phyloP scores from a whole-genome alignment of 495 filamentous ascomycete species.

The Aspergillus sclerotiicarbonarius region DNA sequence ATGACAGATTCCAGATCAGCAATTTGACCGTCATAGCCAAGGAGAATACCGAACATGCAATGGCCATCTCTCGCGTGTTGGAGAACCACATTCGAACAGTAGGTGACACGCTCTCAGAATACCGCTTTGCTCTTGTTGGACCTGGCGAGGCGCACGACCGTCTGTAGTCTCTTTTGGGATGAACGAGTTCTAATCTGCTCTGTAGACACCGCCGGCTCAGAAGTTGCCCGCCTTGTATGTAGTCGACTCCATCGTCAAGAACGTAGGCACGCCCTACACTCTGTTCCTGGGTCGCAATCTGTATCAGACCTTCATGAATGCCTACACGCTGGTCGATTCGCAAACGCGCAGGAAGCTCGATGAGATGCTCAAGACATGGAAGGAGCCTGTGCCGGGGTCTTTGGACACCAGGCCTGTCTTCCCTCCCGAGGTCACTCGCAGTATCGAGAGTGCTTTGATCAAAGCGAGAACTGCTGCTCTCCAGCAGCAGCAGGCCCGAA shows the following conservation, averaged over 20 bases:
- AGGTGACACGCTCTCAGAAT: conserved; percentile 44
- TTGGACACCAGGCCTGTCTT: conserved; percentile 87
- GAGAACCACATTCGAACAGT: conserved; percentile 92
- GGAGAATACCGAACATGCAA: conserved; percentile 91
- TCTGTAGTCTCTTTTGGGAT: conserved; percentile 26
- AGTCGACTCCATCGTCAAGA: conserved; percentile 97
- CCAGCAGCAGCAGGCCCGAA: conserved; percentile 65
- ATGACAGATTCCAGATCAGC: conserved; percentile 89
- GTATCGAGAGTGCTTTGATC: conserved; percentile 91
- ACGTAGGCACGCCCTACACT: conserved; percentile 96
- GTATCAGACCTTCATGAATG: conserved; percentile 92
- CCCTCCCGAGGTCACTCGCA: conserved; percentile 73
- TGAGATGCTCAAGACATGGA: conserved; percentile 98
- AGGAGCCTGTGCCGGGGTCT: conserved; percentile 90
- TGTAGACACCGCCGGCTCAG: conserved; percentile 75
- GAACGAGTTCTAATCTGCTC: conserved; percentile 37
- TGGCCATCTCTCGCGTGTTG: conserved; percentile 83
- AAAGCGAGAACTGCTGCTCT: conserved; percentile 77
- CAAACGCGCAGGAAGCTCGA: conserved; percentile 85
- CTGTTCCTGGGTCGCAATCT: conserved; percentile 89
- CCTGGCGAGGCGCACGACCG: conserved; percentile 8
- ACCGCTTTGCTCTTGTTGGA: conserved; percentile 16
- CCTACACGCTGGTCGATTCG: conserved; percentile 82
- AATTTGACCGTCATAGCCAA: conserved; percentile 94
- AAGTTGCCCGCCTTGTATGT: conserved; percentile 97